Conservation (phyloP, 257 asterid species). For the Henckelia pumila region DNA sequence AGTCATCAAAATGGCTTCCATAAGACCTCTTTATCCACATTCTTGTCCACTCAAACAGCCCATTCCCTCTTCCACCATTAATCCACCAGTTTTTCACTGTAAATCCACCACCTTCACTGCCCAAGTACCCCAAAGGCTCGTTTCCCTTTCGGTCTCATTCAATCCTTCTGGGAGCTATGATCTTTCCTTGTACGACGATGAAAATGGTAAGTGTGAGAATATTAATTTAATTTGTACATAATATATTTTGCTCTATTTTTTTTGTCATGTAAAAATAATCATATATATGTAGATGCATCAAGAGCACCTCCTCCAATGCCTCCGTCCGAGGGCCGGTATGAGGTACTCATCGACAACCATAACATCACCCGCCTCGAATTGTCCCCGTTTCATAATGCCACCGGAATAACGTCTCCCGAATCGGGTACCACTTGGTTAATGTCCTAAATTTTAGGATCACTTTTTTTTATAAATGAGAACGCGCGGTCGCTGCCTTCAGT, state of each 20-base stretch:
- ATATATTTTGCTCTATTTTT: too few species aligned
- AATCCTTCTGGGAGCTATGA: constrained; percentile 77
- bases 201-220: constrained; percentile 37
- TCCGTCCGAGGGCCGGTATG: constrained; percentile 63
- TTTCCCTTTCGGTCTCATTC: constrained; percentile 53
- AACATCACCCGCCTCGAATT: constrained; percentile 50
- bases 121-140: constrained; percentile 32
- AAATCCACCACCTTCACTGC: constrained; percentile 26
- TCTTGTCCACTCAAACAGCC: constrained; percentile 42
- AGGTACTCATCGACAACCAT: constrained; percentile 67
- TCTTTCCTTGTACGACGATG: constrained; percentile 62
- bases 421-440: constrained; percentile 50
- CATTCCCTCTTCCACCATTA: constrained; percentile 25
- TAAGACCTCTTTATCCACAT: constrained; percentile 49
- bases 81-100: constrained; percentile 37
- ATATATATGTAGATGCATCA: constrained; percentile 26
- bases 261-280: too few species aligned
- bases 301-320: constrained; percentile 70
- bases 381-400: constrained; percentile 50
- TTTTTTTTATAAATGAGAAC: too few species aligned
- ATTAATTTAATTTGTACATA: too few species aligned
- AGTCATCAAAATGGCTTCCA: constrained; percentile 51
- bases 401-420: constrained; percentile 44
- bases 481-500: too few species aligned
- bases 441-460: too few species aligned